Evolutionary conservation across 129 eudicot genomes (phyloP), one percentile per base, ranked within the genome.

Genomic region (Artemisia annua): DNA sequence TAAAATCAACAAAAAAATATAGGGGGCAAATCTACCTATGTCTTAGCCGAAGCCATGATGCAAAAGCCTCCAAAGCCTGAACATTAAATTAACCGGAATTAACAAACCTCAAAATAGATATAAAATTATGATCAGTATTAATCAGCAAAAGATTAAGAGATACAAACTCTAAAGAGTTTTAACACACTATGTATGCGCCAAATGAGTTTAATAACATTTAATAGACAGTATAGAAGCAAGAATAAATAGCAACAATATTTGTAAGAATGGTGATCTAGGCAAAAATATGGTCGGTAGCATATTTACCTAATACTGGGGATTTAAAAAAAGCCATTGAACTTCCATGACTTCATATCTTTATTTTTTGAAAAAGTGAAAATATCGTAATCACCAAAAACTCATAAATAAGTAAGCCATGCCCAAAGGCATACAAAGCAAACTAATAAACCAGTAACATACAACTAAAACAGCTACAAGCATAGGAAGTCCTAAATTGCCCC

Each of bases 61-160:
- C 90, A 85, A 95, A 95, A 62, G 97, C 99, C 88, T 95, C 99
- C 44, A 95, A 89, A 71, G 88, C 99, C 99, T 95, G 97, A 53
- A 57, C 55, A 39, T 30, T 15, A 53, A 57, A 46, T 69, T 49
- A 81, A 69, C 66, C 49, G 78, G 57, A 73, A 76, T 11, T 50
- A 22, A 35, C 78, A 72, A 50, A 44, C 19, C 19, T 72, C 54
- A 56, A 73, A 26, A 59, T 17, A 10, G 66, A 55, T 14, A 18
- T 5, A 73, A 6, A 30, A 73, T 13, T 46, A 20, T 39, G 11
- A 19, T 7, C n/a, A 12, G 12, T 39, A 11, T 11, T 16, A 52
- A 53, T 17, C 13, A 24, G 35, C 28, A 39, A 71, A 43, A 71
- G 51, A 71, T 19, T 20, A 20, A 59, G 76, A 51, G 53, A 24